Evolutionary conservation across 1,284 basidiomycete species (phyloP), one percentile per base, ranked within the genome.

Genomic region (Rhizopogon parksii): DNA sequence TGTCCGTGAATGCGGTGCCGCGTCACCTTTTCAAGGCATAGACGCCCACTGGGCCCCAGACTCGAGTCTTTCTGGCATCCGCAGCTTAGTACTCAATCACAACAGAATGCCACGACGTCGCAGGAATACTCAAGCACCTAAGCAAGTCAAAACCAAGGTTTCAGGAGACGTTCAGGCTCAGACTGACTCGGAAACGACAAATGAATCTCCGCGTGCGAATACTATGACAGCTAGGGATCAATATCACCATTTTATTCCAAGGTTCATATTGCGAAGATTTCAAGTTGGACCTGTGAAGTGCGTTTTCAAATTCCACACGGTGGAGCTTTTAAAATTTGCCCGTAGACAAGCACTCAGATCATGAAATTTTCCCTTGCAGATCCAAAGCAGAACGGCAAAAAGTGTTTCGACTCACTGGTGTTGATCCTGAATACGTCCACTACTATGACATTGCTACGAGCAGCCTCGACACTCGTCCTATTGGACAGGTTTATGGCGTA

Each of bases 401-500:
- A 30, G 34, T 49, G 11, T 54, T 39, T n/a, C 34, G 12, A 27
- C 37, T n/a, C 27, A 54, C 50, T 6, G 51, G 52, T 1, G 37
- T 47, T 25, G 42, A 51, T 11, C 52, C 51, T 15, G 63, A 65
- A 38, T 51, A 39, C 6, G 56, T 67, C n/a, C 53, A 51, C 21
- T 53, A 55, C 38, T 70, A 66, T 47, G 59, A 67, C 17, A 30
- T 68, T 27, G 50, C 51, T 0, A 55, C 57, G 2, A 52, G 57
- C 2, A 48, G 37, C 6, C 61, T 68, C n/a, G 53, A 58, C 25
- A 47, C 45, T 6, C 53, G 55, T 3, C 49, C 63, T 1, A 49
- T 69, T 30, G 54, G 58, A 1, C 59, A 50, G 30, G 59, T 59
- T 6, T 68, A 66, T 37, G 66, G 66, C 2, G 53, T 56, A 11